phyloP scores from a whole-genome alignment of 2,329 filamentous ascomycete species.

The Didymosphaeria variabile region DNA sequence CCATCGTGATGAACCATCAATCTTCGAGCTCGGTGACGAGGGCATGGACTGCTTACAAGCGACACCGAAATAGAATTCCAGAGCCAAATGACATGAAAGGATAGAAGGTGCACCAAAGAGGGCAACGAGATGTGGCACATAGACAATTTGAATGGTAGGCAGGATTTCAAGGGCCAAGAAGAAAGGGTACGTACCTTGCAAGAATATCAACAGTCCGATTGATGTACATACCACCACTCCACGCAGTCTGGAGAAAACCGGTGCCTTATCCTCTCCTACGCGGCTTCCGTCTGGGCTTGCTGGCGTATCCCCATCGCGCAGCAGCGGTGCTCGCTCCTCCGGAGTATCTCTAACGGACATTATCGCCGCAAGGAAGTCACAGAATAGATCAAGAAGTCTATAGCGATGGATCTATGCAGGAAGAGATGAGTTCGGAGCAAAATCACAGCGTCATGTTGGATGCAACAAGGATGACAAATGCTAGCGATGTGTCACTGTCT shows the following conservation, averaged over 20 bases:
- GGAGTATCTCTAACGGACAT: slow-evolving; percentile 27
- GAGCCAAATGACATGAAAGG: not conserved
- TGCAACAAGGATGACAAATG: slow-evolving; percentile 16
- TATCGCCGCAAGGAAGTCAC: not conserved
- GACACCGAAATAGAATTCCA: not conserved
- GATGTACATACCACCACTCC: slow-evolving; percentile 59
- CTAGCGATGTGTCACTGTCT: not conserved
- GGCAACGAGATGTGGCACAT: not conserved
- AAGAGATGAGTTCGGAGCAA: slow-evolving; percentile 8
- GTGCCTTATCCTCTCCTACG: slow-evolving; percentile 27
- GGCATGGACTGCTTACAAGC: not conserved
- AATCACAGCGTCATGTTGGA: slow-evolving; percentile 8
- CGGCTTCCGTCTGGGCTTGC: slow-evolving; percentile 28
- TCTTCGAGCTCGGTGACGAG: not conserved
- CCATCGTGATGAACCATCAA: not conserved
- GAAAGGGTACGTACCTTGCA: slow-evolving; percentile 60
- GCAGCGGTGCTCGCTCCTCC: slow-evolving; percentile 40
- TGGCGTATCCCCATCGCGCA: slow-evolving; percentile 28
- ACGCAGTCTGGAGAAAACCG: slow-evolving; percentile 36
- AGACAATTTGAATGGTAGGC: not conserved
- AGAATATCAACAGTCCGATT: slow-evolving; percentile 66
- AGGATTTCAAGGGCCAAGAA: not conserved
- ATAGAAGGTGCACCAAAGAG: not conserved
- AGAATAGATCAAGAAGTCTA: not conserved
- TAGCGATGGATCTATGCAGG: not conserved